Evolutionary conservation across 1,284 basidiomycete species (phyloP), one percentile per base, ranked within the genome.

Genomic region (Cryptococcus jaspeensis): DNA sequence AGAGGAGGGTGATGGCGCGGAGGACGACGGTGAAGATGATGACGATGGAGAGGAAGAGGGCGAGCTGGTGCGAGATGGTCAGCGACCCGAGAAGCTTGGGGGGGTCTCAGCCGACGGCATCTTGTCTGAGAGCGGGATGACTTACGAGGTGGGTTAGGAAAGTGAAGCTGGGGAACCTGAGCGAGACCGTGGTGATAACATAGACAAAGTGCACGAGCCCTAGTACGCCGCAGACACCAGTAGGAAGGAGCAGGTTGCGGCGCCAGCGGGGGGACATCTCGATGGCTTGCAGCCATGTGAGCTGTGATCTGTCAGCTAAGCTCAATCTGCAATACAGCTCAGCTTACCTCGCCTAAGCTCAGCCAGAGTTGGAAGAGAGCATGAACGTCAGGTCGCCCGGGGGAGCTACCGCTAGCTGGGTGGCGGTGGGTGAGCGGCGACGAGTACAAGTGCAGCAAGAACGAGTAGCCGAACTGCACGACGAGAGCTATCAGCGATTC

Each of bases 371-470:
- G 74, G 56, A 77, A 70, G 5, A 76, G 55, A 8, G 72, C 73
- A 46, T 78, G 70, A 11, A 73, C 55, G 52, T 77, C 75, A 1
- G 76, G 76, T 11, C 76, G 57, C 7, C 69, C 66, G 25, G 70
- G 62, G 13, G 52, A 59, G 1, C 64, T 55, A 16, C 59, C 56
- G 20, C 59, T 61, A 5, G 62, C 56, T 9, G 69, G 63, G 18
- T 62, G 69, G 47, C 73, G 66, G 59, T 77, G 75, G 2, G 75
- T 78, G 11, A 76, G 58, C 5, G 75, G 76, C 3, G 72, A 73
- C 5, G 75, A 74, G 62, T 77, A 78, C 16, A 78, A 61, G 58
- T 78, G 76, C 1, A 74, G 67, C 22, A 76, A 63, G 61, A 73
- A 75, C 0, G 68, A 69, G 55, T 70, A 74, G 48, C 71, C 70